Percentiles rank a stretch among this genome's conserved stretches.
Evolutionary conservation across 192 early-diverging fungal genomes (phyloP).

Genomic region (Mortierella hygrophila): DNA sequence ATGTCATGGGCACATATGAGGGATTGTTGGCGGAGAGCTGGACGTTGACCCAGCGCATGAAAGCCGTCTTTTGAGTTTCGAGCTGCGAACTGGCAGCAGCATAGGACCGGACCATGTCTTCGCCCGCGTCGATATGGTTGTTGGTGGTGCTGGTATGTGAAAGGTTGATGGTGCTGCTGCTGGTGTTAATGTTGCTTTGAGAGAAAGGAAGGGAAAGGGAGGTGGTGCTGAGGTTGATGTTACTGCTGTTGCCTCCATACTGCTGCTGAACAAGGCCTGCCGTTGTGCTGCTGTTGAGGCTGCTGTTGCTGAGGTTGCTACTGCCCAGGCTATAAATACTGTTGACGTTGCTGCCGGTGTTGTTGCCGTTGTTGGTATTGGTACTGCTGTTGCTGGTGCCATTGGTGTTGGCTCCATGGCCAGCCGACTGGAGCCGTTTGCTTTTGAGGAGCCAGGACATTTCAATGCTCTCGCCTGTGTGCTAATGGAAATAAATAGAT

Average conservation of each 20-base stretch:
- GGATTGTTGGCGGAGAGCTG: conserved; percentile 61
- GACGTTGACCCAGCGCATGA: conserved; percentile 69
- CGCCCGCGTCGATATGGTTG: conserved; percentile 57
- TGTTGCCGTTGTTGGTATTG: conserved; percentile 24
- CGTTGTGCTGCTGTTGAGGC: conserved; percentile 15
- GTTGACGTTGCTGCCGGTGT: conserved; percentile 16
- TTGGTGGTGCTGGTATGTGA: conserved; percentile 29
- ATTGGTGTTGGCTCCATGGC: conserved; percentile 32
- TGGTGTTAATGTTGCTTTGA: conserved; percentile 25
- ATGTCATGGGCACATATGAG: conserved; percentile 30
- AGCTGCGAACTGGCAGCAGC: conserved; percentile 40
- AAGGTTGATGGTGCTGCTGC: conserved; percentile 18
- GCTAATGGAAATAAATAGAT: conserved; percentile 9
- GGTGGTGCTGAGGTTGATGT: conserved; percentile 39
- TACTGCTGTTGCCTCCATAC: conserved; percentile 19
- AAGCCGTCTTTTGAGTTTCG: conserved; percentile 52
- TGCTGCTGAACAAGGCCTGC: conserved; percentile 11
- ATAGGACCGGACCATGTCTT: conserved; percentile 56
- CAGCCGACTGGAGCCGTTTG: conserved; percentile 54
- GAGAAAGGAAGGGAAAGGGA: conserved; percentile 27
- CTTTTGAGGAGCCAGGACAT: conserved; percentile 59
- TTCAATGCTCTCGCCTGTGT: conserved; percentile 11
- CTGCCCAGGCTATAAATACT: conserved; percentile 56
- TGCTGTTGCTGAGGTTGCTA: conserved; percentile 41
- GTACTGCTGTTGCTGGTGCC: conserved; percentile 17